phyloP scores from a whole-genome alignment of 176 grass and related monocot species.

The Pontederia paniculata region DNA sequence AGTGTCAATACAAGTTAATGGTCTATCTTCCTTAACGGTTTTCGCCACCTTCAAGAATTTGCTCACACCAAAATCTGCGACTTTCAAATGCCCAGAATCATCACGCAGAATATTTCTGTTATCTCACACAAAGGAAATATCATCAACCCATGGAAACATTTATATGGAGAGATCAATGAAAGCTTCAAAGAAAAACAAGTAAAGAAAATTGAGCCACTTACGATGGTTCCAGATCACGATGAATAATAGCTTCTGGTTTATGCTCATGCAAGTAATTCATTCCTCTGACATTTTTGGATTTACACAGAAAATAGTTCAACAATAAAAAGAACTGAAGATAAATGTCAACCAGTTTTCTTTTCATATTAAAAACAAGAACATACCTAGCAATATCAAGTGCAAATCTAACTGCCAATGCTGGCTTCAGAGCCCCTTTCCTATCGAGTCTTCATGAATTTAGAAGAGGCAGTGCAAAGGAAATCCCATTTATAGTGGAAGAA shows the following conservation, averaged over 20 bases:
- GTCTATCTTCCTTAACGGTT: constrained; percentile 75
- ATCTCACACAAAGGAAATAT: constrained; percentile 27
- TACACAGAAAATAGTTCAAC: neutral
- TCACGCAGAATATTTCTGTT: constrained; percentile 92
- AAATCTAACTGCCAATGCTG: constrained; percentile 65
- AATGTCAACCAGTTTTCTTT: neutral
- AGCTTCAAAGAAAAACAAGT: constrained; percentile 1
- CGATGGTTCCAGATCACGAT: constrained; percentile 97
- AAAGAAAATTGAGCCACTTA: constrained; percentile 37
- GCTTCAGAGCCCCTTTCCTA: constrained; percentile 47
- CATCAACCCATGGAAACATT: neutral
- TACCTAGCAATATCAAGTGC: constrained; percentile 99
- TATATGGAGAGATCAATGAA: neutral
- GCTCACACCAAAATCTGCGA: constrained; percentile 92
- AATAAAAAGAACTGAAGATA: constrained; percentile 12
- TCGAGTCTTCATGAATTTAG: too few species aligned
- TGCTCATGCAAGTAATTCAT: constrained; percentile 97
- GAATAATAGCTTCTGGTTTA: constrained; percentile 86
- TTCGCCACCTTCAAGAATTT: constrained; percentile 83
- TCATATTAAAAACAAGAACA: neutral
- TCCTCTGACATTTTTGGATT: constrained; percentile 49
- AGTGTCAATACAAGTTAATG: constrained; percentile 51
- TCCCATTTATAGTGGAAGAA: too few species aligned
- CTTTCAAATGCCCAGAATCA: constrained; percentile 96
- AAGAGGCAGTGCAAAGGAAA: too few species aligned